Percentiles rank a stretch among this genome's conserved stretches.
phyloP scores from a whole-genome alignment of 2,329 filamentous ascomycete genomes.

The Scedosporium aurantiacum region DNA sequence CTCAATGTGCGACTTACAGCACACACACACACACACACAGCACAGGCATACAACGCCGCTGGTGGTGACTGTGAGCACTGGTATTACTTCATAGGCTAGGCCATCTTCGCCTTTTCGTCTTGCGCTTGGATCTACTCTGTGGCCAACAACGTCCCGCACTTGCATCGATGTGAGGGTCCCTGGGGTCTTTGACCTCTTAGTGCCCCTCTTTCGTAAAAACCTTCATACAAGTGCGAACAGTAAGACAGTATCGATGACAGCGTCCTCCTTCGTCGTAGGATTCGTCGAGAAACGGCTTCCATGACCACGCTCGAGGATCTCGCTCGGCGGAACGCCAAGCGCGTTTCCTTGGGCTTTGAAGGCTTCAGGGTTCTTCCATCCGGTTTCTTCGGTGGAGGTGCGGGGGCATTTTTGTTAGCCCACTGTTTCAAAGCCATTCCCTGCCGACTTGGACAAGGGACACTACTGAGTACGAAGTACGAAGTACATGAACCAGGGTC shows the following conservation, averaged over 20 bases:
- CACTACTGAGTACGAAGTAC: too few species aligned
- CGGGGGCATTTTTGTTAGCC: background rate
- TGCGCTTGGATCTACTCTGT: background rate
- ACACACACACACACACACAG: background rate
- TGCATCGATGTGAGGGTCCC: background rate
- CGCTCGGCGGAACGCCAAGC: background rate
- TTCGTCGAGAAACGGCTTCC: too few species aligned
- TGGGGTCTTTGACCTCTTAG: background rate
- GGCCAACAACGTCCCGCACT: background rate
- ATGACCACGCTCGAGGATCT: background rate
- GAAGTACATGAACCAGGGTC: too few species aligned
- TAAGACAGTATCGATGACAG: too few species aligned
- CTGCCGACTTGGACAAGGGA: background rate
- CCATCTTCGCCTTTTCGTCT: background rate
- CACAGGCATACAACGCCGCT: background rate
- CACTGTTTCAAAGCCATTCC: background rate
- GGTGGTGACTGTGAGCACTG: background rate
- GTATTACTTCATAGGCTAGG: background rate
- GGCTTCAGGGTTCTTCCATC: background rate
- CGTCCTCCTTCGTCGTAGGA: too few species aligned
- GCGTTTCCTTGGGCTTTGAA: background rate
- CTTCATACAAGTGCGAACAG: background rate
- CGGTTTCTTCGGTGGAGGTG: background rate
- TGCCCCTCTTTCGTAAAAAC: background rate
- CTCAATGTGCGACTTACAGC: background rate